These are phyloP conservation scores for Cyberlindnera meyerae DNA, from an alignment of 805 yeast species.

Conservation along the genomic window DNA sequence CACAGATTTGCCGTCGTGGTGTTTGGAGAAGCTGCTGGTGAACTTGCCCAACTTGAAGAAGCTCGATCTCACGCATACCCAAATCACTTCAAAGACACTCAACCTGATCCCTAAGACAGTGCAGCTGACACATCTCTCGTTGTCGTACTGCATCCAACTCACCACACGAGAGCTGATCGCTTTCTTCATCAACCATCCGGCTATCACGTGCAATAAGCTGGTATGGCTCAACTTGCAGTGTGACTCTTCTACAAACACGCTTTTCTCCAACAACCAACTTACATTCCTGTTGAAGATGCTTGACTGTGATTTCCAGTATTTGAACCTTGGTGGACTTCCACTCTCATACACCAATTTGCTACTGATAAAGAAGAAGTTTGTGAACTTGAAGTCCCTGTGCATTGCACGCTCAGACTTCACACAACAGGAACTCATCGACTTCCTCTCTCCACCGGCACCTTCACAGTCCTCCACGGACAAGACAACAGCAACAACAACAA, in stretches of 20 bases:
- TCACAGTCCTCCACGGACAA: not conserved
- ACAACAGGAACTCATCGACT: slow-evolving; percentile 29
- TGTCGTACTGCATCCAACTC: slow-evolving; percentile 59
- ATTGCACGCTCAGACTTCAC: slow-evolving; percentile 33
- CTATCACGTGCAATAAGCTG: slow-evolving; percentile 43
- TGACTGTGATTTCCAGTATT: slow-evolving; percentile 37
- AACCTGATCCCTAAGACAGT: slow-evolving; percentile 49
- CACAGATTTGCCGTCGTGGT: slow-evolving; percentile 61
- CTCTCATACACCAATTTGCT: slow-evolving; percentile 34
- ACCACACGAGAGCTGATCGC: slow-evolving; percentile 68
- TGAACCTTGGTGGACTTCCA: slow-evolving; percentile 66
- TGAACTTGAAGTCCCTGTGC: slow-evolving; percentile 32
- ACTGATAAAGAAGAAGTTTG: slow-evolving; percentile 36
- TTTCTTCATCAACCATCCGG: slow-evolving; percentile 68
- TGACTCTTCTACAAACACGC: slow-evolving; percentile 57
- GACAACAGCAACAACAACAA: slow-evolving; percentile 9
- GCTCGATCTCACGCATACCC: slow-evolving; percentile 78
- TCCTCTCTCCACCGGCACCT: slow-evolving; percentile 23
- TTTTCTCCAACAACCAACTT: slow-evolving; percentile 48
- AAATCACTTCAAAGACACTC: slow-evolving; percentile 61
- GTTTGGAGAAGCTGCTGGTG: slow-evolving; percentile 53
- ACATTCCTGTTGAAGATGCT: slow-evolving; percentile 39
- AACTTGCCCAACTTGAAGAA: slow-evolving; percentile 52
- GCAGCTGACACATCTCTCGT: slow-evolving; percentile 67
- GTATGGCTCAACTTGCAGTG: slow-evolving; percentile 65